Percentiles rank a stretch among this genome's conserved stretches.
Conservation (phyloP, 1,139 yeast genomes). For the Lodderomyces orthopsilosis region DNA sequence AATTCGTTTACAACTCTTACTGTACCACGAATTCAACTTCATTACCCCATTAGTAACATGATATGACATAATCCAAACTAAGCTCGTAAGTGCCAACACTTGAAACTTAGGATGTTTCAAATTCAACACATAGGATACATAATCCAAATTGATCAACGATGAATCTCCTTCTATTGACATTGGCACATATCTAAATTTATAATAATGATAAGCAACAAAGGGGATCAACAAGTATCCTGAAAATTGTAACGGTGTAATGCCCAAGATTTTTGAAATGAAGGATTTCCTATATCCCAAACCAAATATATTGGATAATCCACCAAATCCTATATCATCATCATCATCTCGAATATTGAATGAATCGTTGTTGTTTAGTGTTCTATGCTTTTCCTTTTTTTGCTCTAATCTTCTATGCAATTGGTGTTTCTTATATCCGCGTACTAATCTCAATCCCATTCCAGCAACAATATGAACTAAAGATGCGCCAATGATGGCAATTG, state of each 20-base stretch:
- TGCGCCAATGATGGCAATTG: slow-evolving; percentile 46
- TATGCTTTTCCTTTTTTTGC: not conserved
- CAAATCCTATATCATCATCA: slow-evolving; percentile 51
- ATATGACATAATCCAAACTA: slow-evolving; percentile 29
- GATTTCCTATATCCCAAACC: slow-evolving; percentile 56
- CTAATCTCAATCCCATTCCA: slow-evolving; percentile 50
- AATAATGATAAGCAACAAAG: slow-evolving; percentile 45
- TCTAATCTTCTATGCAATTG: not conserved
- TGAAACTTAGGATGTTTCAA: slow-evolving; percentile 23
- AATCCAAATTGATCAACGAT: slow-evolving; percentile 53
- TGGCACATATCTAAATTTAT: slow-evolving; percentile 52
- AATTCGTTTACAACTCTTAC: slow-evolving; percentile 28
- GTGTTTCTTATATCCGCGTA: slow-evolving; percentile 18
- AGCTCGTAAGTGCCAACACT: slow-evolving; percentile 17
- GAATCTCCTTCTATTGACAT: slow-evolving; percentile 60
- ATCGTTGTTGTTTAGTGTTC: slow-evolving; percentile 6
- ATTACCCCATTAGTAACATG: slow-evolving; percentile 39
- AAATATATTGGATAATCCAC: slow-evolving; percentile 52
- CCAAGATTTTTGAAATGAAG: slow-evolving; percentile 36
- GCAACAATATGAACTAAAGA: slow-evolving; percentile 48
- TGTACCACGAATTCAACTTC: slow-evolving; percentile 27
- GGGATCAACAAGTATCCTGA: slow-evolving; percentile 58
- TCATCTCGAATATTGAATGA: slow-evolving; percentile 13
- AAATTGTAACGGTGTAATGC: slow-evolving; percentile 49
- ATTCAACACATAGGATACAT: slow-evolving; percentile 44